phyloP scores from a whole-genome alignment of 1,284 basidiomycete species.

The Naganishia cerealis region DNA sequence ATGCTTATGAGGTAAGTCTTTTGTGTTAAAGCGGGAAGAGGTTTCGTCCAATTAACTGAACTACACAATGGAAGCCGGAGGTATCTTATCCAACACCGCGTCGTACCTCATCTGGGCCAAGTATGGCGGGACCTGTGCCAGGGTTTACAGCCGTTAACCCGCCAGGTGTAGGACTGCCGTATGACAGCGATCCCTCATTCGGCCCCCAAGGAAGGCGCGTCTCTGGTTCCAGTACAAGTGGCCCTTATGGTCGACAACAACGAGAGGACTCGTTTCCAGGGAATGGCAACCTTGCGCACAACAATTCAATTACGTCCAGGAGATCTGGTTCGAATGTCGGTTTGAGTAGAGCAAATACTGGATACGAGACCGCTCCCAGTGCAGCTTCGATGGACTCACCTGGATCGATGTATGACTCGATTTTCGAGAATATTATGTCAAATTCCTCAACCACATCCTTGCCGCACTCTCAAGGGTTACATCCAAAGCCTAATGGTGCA shows the following conservation, averaged over 20 bases:
- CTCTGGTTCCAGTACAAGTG: conserved; percentile 23
- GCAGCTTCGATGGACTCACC: conserved; percentile 14
- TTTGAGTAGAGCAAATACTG: not conserved
- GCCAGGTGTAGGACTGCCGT: not conserved
- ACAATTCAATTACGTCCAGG: conserved; percentile 13
- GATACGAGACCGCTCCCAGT: conserved; percentile 1
- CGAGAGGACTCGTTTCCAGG: conserved; percentile 10
- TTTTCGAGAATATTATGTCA: conserved; percentile 5
- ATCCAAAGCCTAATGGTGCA: not conserved
- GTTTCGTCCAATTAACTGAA: not conserved
- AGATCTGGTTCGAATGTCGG: not conserved
- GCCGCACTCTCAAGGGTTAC: conserved; percentile 3
- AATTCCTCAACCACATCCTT: conserved; percentile 25
- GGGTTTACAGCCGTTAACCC: conserved; percentile 9
- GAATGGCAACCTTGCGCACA: conserved; percentile 5
- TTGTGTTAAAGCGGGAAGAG: not conserved
- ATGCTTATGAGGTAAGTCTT: conserved; percentile 12
- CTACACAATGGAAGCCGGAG: conserved; percentile 6
- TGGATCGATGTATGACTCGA: conserved; percentile 24
- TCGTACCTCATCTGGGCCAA: conserved; percentile 10
- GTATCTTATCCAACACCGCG: not conserved
- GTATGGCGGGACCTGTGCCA: not conserved
- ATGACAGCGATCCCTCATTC: conserved; percentile 3
- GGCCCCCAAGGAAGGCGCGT: conserved; percentile 8
- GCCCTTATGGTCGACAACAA: conserved; percentile 11